Base-by-base conservation (phyloP, 805 yeast genomes). In the Myxozyma kluyveri region DNA sequence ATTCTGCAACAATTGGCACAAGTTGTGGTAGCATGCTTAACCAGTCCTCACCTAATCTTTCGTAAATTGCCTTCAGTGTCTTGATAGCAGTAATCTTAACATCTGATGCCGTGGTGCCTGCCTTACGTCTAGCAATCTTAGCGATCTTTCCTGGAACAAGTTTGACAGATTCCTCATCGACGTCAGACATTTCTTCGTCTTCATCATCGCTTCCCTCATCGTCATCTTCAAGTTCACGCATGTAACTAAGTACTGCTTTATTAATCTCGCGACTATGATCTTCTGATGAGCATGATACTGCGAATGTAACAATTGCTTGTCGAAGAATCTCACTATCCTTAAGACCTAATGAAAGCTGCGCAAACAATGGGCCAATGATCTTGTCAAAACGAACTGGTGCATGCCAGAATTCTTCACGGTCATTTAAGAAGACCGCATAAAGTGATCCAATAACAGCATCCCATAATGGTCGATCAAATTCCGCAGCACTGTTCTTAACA, bases 11-110 rank as follows among this genome's bases (percentile, higher is more conserved):
- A 54, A 88, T 78, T 31, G 99, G 99, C 57, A 93, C 96, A 61
- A 93, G 77, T 66, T 90, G 96, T 22, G 99, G 99, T 62, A 93
- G 75, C 73, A 86, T 77, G 31, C 84, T 74, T 59, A 93, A 77
- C 99, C 98, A 93, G 67, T 83, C 88, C 63, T 93, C 98, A 49
- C 98, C 97, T 63, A 89, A 84, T 73, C 86, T 86, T 60, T 86
- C 86, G 76, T 89, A 93, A 29, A 93, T 81, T 23, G 82, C 75
- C 69, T 87, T 88, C 67, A 93, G 77, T 1, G 87, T 75, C 67
- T 84, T 81, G 48, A 88, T 79, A 23, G 97, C 82, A 91, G 96
- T 86, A 60, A 80, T 71, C 65, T 86, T 85, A 31, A 50, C 51
- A 19, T 45, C 56, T 5, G 58, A 48, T 22, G 42, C 46, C 7